phyloP scores from a whole-genome alignment of 2,329 filamentous ascomycete species.

The Cordyceps tenuipes region DNA sequence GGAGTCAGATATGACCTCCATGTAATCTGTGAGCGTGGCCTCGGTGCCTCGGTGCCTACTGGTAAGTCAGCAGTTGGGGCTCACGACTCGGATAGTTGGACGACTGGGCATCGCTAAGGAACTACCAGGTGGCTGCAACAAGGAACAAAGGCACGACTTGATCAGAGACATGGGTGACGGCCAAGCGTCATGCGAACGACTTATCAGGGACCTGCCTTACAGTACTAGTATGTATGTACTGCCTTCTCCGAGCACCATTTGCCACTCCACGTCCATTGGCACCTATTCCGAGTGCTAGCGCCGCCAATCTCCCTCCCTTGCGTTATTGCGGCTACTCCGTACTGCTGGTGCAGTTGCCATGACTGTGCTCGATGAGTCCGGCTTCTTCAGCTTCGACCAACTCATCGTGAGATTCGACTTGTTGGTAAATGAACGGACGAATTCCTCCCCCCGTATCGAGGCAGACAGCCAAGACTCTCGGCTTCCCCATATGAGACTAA shows the following conservation, averaged over 20 bases:
- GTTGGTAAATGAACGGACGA: too few species aligned
- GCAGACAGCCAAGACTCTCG: too few species aligned
- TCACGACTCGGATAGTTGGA: background rate
- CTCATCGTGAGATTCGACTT: too few species aligned
- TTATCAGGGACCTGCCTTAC: background rate
- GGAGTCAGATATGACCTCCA: background rate
- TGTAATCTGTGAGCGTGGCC: background rate
- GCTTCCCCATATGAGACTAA: background rate
- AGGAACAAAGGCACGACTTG: background rate
- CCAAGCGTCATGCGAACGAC: constrained; percentile 6
- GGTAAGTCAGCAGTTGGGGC: too few species aligned
- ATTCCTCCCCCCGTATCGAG: too few species aligned
- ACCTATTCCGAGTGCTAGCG: constrained; percentile 2
- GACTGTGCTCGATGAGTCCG: too few species aligned
- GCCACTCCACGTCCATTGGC: background rate
- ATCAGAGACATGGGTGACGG: constrained; percentile 15
- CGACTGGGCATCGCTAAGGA: background rate
- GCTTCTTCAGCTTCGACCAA: too few species aligned
- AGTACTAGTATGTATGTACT: too few species aligned
- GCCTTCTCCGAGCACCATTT: background rate
- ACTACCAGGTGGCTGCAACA: background rate
- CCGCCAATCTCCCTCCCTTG: constrained; percentile 10
- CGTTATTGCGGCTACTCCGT: too few species aligned
- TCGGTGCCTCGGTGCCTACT: background rate
- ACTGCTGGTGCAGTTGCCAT: too few species aligned